Evolutionary conservation across 2,329 filamentous ascomycete genomes (phyloP), one percentile per base, ranked within the genome.

Genomic region (Fusarium sp.): DNA sequence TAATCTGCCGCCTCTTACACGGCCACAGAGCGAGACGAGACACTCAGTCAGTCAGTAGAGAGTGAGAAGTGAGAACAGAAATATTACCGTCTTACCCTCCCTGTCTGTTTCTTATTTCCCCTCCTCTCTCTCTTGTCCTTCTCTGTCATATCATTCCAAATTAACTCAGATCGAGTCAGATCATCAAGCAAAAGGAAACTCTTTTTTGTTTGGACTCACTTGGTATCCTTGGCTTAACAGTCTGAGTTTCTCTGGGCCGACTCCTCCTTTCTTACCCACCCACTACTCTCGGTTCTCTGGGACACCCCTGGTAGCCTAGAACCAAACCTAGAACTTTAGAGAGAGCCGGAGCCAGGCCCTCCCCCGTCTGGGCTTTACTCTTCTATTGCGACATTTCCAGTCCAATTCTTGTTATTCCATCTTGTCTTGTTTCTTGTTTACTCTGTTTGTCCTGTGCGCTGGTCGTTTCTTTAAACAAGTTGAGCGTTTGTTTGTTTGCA

Each of bases 1-100:
- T 75, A 74, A 75, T 73, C 73, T 70, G 65, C 72, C 72, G 70
- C 72, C 69, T 74, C 70, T 62, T 69, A 62, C 61, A 71, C 64
- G 65, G 56, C 58, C 67, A 64, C 66, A 69, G 55, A 46, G 43
- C 42, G 25, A 58, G 37, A 50, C 37, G 49, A 44, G 46, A 37
- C 6, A 37, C 10, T 37, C 34, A 58, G 26, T 28, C 26, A 28
- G 26, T 28, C 26, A 28, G 26, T 28, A 59, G 31, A 58, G 51
- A 50, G 28, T 4, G 25, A 60, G 21, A 42, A 28, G 28, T 28
- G 28, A 28, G 28, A 25, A 56, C 25, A 58, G 39, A 70, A 49
- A 58, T 56, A 63, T 62, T 62, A 39, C 42, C 54, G 58, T 66
- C 55, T 54, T 43, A 59, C 55, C 61, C 56, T 50, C 51, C 53